A percentile compares a stretch with the other conserved stretches of the same genome.
Conservation (phyloP, 257 asterid species). For the Solanum ossicruentum region DNA sequence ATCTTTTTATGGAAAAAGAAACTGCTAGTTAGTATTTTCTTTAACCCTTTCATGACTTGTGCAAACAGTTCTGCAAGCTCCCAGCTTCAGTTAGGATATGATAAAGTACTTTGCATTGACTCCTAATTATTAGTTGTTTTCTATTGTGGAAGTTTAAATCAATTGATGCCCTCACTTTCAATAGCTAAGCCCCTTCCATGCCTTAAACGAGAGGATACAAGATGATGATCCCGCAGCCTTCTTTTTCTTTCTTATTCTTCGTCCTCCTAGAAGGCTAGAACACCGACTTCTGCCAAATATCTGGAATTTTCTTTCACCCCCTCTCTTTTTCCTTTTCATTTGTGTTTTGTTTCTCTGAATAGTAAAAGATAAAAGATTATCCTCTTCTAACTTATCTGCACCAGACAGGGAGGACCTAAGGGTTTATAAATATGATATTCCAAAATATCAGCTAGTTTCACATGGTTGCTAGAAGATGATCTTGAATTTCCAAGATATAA, state of each 20-base stretch:
- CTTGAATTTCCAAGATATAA: not conserved
- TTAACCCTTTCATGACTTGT: not conserved
- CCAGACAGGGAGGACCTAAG: not conserved
- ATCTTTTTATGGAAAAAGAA: not conserved
- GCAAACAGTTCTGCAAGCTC: not conserved
- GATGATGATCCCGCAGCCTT: not conserved
- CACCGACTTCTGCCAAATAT: not conserved
- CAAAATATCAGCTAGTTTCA: not conserved
- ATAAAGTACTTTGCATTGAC: not conserved
- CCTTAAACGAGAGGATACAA: not conserved
- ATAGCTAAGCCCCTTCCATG: not conserved
- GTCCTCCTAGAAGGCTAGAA: not conserved
- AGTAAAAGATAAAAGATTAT: not conserved
- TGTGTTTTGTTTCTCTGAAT: not conserved
- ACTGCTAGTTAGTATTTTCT: not conserved
- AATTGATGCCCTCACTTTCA: not conserved
- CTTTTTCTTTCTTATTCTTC: not conserved
- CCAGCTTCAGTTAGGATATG: not conserved
- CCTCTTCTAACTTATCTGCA: not conserved
- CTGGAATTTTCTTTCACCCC: not conserved
- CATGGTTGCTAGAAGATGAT: not conserved
- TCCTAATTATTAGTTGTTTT: not conserved
- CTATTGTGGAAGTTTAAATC: not conserved
- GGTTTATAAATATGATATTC: not conserved
- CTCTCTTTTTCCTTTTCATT: not conserved